Conservation (phyloP, 306 rosid genomes). For the Vigna reflexopilosa region DNA sequence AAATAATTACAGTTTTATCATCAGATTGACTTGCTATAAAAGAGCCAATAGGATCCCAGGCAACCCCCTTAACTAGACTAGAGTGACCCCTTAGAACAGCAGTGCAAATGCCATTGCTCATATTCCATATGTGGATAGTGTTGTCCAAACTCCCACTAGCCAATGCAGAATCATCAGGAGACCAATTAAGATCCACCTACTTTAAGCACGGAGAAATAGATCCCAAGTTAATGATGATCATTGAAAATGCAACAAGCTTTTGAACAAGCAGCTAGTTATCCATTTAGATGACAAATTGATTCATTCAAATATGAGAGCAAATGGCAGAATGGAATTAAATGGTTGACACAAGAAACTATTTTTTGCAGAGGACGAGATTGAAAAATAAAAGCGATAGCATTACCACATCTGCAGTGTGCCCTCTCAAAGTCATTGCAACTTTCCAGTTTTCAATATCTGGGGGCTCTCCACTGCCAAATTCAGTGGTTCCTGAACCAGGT, state of each 20-base stretch:
- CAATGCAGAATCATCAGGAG: constrained; percentile 94
- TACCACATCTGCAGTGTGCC: constrained; percentile 99
- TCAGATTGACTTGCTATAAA: constrained; percentile 99
- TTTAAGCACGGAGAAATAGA: constrained; percentile 75
- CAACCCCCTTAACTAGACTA: constrained; percentile 95
- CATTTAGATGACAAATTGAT: constrained; percentile 26
- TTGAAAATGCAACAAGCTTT: constrained; percentile 31
- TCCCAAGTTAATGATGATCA: constrained; percentile 63
- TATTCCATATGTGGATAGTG: constrained; percentile 93
- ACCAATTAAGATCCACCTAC: constrained; percentile 99
- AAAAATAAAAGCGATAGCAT: constrained; percentile 58
- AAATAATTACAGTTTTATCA: constrained; percentile 95
- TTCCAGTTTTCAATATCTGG: constrained; percentile 99
- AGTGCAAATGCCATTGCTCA: constrained; percentile 93
- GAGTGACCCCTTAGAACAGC: constrained; percentile 99
- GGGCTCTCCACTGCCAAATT: constrained; percentile 98
- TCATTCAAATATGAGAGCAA: constrained; percentile 31
- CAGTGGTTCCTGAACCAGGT: constrained; percentile 99
- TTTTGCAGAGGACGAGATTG: constrained; percentile 3
- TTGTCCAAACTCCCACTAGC: constrained; percentile 99
- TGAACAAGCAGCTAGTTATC: constrained; percentile 9
- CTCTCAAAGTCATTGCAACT: constrained; percentile 92
- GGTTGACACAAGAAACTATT: constrained; percentile 13
- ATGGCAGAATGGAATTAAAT: constrained; percentile 29
- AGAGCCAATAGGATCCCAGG: constrained; percentile 99